A percentile compares a stretch with the other conserved stretches of the same genome.
Evolutionary conservation across 441 rosid genomes (phyloP).

Genomic region (Brassica balearica): DNA sequence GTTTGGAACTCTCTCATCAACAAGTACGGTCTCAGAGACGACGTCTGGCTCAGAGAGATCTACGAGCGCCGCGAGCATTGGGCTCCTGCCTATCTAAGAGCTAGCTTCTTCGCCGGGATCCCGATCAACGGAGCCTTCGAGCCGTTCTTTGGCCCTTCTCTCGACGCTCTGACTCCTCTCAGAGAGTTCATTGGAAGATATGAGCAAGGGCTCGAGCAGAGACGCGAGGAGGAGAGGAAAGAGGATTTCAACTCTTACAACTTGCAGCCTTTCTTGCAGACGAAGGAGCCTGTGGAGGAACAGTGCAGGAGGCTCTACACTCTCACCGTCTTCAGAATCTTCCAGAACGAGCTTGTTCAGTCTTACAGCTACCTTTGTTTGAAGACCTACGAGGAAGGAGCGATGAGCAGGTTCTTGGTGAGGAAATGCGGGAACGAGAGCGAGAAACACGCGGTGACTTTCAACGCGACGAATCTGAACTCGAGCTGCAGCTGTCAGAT

Average conservation of each 20-base stretch:
- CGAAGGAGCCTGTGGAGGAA: constrained; percentile 77
- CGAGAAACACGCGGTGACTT: constrained; percentile 69
- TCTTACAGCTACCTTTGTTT: constrained; percentile 60
- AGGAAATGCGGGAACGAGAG: constrained; percentile 66
- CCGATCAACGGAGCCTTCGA: constrained; percentile 56
- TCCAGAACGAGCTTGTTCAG: constrained; percentile 72
- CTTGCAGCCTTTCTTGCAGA: constrained; percentile 62
- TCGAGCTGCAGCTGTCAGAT: constrained; percentile 75
- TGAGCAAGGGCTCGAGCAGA: constrained; percentile 70
- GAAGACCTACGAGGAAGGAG: constrained; percentile 71
- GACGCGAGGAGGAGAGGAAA: constrained; percentile 81
- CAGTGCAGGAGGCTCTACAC: constrained; percentile 76
- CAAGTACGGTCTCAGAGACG: constrained; percentile 64
- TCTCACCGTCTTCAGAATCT: constrained; percentile 59
- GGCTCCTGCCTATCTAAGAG: constrained; percentile 73
- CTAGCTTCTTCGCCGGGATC: constrained; percentile 80
- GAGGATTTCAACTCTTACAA: constrained; percentile 60
- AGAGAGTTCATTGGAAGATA: constrained; percentile 67
- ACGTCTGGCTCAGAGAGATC: constrained; percentile 70
- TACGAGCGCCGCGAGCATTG: constrained; percentile 71
- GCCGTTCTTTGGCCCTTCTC: constrained; percentile 61
- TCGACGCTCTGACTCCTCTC: constrained; percentile 61
- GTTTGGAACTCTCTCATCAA: constrained; percentile 63
- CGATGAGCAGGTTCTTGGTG: constrained; percentile 64
- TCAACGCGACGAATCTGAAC: constrained; percentile 39